phyloP scores from a whole-genome alignment of 73 alveolate genomes.

The Symbiodinium pilosum region DNA sequence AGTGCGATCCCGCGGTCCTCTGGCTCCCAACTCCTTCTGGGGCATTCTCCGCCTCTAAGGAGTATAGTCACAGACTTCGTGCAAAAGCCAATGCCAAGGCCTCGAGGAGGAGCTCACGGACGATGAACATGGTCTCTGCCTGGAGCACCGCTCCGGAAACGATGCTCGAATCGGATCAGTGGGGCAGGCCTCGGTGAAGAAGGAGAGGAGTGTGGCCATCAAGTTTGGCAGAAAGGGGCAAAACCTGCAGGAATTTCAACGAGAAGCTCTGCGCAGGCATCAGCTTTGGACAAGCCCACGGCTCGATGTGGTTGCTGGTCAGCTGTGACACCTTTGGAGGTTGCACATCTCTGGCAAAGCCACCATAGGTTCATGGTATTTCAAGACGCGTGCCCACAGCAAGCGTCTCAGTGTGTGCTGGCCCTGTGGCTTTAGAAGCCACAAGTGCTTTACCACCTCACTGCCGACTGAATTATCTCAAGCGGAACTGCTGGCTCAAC shows the following conservation, averaged over 20 bases:
- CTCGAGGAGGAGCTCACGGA: conserved; percentile 81
- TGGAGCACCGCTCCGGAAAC: too few relatives aligned
- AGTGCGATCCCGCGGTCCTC: too few relatives aligned
- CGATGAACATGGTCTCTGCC: conserved; percentile 88
- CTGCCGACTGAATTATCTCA: neutral
- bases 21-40: neutral
- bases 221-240: conserved; percentile 88
- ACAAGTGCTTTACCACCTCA: conserved; percentile 69
- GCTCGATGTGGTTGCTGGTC: conserved; percentile 75
- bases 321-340: conserved; percentile 42
- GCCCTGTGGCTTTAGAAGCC: conserved; percentile 87
- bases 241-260: neutral
- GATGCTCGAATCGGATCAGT: neutral
- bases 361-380: too few relatives aligned
- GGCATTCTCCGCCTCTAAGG: conserved; percentile 2
- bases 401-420: conserved; percentile 63
- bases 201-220: conserved; percentile 64
- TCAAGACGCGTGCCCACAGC: conserved; percentile 20
- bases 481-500: neutral
- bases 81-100: neutral
- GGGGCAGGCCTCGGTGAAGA: conserved; percentile 24
- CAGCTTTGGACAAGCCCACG: neutral
- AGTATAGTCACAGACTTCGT: neutral
- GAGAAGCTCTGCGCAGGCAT: neutral
- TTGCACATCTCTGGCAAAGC: too few relatives aligned